A percentile compares a stretch with the other conserved stretches of the same genome.
phyloP scores from a whole-genome alignment of 1,284 basidiomycete genomes.

The Heliocybe sulcata region DNA sequence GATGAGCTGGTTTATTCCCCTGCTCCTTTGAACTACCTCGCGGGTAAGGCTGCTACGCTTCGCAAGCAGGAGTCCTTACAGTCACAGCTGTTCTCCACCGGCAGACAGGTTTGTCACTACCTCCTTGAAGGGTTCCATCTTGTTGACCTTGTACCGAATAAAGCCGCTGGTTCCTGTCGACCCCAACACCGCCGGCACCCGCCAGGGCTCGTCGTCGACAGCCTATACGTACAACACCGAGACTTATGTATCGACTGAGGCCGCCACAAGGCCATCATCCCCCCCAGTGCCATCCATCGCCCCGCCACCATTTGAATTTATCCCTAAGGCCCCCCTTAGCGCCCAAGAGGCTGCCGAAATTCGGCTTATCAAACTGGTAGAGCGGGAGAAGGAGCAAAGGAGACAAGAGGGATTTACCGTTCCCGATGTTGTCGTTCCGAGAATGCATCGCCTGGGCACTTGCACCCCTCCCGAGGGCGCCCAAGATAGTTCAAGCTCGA shows the following conservation, averaged over 20 bases:
- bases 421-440: not conserved
- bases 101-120: not conserved
- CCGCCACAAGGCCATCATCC: not conserved
- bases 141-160: not conserved
- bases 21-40: no score
- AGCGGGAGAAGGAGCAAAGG: constrained; percentile 31
- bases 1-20: no score
- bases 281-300: constrained; percentile 42
- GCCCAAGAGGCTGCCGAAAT: constrained; percentile 33
- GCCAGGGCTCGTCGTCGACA: not conserved
- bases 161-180: not conserved
- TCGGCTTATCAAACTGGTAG: constrained; percentile 31
- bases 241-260: not conserved
- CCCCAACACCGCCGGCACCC: not conserved
- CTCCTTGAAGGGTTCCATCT: not conserved
- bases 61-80: no score
- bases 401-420: constrained; percentile 21
- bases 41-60: no score
- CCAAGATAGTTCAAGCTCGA: not conserved
- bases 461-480: not conserved
- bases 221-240: not conserved
- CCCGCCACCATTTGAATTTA: constrained; percentile 30
- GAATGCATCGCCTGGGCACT: not conserved
- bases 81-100: not conserved
- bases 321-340: constrained; percentile 25